Evolutionary conservation across 306 rosid genomes (phyloP), one percentile per base, ranked within the genome.

Genomic region (Quercus robur): DNA sequence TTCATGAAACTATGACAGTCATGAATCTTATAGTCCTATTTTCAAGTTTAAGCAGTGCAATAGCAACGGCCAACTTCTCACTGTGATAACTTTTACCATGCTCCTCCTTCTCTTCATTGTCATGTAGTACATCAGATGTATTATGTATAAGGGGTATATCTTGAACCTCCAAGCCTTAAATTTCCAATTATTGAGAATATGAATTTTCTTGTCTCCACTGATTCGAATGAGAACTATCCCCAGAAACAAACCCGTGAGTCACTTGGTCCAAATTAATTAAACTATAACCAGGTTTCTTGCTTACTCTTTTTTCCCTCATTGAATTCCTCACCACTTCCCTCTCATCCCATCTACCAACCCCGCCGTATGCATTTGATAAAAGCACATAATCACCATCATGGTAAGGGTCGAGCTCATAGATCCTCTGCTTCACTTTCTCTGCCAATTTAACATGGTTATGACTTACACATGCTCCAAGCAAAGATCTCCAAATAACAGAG

Each of bases 1-100:
- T 90, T 88, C 90, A 90, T 88, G 85, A 90, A 90, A 51, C 75
- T 77, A 85, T 88, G 92, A 71, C 94, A 90, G 68, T 90, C 94
- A 70, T 70, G 25, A 61, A 83, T 77, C 85, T 63, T 81, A 56
- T 6, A 2, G 44, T 7, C 44, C 83, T 88, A 80, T 90, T 85
- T 68, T 80, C 80, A 21, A 82, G 79, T 79, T 71, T 77, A 85
- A 90, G 88, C 74, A 90, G 86, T 57, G 86, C 69, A 73, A 76
- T 88, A 75, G 88, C 90, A 79, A 90, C 90, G 1, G 94, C 92
- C 76, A 90, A 66, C 71, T 90, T 90, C 83, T 90, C 94, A 75
- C 89, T 85, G 38, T 90, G 92, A 78, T 83, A 90, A 78, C 90
- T 83, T 77, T 88, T 72, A 75, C 52, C 79, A 72, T 88, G 84